Conservation (phyloP, 2,329 filamentous ascomycete species). For the Colletotrichum spinosum region DNA sequence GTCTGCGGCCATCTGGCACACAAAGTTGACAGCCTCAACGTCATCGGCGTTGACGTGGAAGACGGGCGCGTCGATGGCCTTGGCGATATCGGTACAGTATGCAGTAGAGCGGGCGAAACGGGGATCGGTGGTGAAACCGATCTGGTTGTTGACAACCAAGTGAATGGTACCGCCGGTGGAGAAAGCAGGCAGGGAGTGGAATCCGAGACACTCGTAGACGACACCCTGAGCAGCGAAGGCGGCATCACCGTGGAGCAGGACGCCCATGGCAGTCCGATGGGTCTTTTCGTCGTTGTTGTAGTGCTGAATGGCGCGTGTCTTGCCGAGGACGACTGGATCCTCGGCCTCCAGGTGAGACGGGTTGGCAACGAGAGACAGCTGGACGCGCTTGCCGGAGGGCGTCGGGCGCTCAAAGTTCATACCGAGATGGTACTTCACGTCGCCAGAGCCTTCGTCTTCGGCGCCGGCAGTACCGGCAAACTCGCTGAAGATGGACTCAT, state of each 20-base stretch:
- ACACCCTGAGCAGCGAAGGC: conserved; percentile 97
- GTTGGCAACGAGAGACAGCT: conserved; percentile 97
- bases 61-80: conserved; percentile 96
- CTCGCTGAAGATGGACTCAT: conserved; percentile 99
- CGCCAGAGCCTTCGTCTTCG: conserved; percentile 94
- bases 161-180: conserved; percentile 98
- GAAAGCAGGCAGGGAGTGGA: conserved; percentile 95
- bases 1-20: conserved; percentile 95
- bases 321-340: conserved; percentile 96
- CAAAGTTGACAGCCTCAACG: conserved; percentile 97
- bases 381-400: conserved; percentile 98
- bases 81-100: conserved; percentile 99
- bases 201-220: conserved; percentile 98
- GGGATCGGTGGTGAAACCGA: conserved; percentile 98
- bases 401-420: conserved; percentile 99
- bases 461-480: conserved; percentile 90
- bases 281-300: conserved; percentile 97
- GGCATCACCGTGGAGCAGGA: conserved; percentile 96
- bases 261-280: conserved; percentile 91
- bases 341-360: conserved; percentile 98
- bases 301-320: conserved; percentile 97
- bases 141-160: conserved; percentile 99
- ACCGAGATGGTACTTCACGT: conserved; percentile 99
- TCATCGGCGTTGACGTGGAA: conserved; percentile 99
- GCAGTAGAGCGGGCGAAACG: conserved; percentile 97